Percentiles rank a stretch among this genome's conserved stretches.
phyloP scores from a whole-genome alignment of 768 basidiomycete genomes.

The Lactarius psammicola region DNA sequence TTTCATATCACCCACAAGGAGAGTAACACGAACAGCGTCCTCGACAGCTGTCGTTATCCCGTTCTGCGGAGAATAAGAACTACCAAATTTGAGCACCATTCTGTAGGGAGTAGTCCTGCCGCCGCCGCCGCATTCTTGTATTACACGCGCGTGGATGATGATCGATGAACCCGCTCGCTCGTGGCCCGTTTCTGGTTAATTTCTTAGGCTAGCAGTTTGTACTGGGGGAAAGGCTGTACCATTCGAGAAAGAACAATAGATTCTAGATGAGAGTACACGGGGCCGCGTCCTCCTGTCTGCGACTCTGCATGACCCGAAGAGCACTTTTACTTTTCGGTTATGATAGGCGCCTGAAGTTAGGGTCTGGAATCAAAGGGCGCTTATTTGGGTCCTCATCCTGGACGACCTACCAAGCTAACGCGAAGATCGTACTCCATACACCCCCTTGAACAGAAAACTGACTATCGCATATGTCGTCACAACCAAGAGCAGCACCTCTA shows the following conservation, averaged over 20 bases:
- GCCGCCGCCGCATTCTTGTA: background rate
- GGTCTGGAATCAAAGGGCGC: no score
- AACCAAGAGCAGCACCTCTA: no score
- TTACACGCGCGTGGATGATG: background rate
- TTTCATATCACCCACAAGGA: background rate
- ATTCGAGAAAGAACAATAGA: background rate
- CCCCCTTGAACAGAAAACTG: no score
- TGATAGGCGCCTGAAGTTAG: no score
- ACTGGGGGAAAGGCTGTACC: background rate
- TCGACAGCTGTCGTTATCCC: background rate
- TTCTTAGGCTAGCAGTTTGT: background rate
- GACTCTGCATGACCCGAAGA: background rate
- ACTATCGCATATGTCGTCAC: no score
- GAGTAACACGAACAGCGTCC: background rate
- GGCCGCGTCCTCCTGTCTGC: background rate
- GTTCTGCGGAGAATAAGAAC: no score
- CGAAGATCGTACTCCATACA: no score
- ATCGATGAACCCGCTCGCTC: background rate
- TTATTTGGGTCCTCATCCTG: no score
- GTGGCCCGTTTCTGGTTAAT: background rate
- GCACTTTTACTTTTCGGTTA: no score
- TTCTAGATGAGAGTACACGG: background rate
- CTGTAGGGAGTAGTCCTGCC: background rate
- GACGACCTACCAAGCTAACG: no score
- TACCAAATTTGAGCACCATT: no score